Evolutionary conservation across 176 grass and related monocot genomes (phyloP).

Genomic region (Alloteropsis semialata): DNA sequence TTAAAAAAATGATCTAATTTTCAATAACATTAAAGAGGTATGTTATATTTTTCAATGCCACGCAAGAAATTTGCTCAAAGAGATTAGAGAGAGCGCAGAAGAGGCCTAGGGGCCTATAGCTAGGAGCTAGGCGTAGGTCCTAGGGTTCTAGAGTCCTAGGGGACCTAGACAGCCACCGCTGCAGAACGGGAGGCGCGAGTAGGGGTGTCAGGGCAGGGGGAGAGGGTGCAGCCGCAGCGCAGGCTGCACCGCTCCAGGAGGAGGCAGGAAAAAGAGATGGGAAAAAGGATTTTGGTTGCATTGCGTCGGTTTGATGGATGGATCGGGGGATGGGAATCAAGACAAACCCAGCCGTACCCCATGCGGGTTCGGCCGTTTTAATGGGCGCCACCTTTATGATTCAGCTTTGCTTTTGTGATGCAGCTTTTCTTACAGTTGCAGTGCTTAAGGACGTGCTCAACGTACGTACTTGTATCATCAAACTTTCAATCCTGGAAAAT

Average conservation of each 20-base stretch:
- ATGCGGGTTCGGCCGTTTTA: constrained; percentile 17
- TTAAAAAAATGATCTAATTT: too few relatives aligned
- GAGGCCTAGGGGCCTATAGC: neutral
- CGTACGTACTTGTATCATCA: neutral
- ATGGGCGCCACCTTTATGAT: neutral
- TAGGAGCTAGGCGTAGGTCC: neutral
- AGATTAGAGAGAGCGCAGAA: neutral
- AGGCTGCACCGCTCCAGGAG: constrained; percentile 26
- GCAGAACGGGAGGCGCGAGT: neutral
- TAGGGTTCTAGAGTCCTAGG: constrained; percentile 32
- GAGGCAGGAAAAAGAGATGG: constrained; percentile 27
- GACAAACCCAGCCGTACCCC: constrained; percentile 36
- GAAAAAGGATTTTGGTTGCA: neutral
- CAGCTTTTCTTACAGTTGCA: neutral
- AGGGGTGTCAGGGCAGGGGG: constrained; percentile 36
- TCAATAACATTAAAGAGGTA: too few relatives aligned
- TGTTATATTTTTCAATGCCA: too few relatives aligned
- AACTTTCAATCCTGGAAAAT: neutral
- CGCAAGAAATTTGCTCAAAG: too few relatives aligned
- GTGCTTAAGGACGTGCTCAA: neutral
- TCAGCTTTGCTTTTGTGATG: constrained; percentile 10
- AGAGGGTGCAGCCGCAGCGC: neutral
- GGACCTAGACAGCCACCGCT: constrained; percentile 44
- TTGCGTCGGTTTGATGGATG: neutral
- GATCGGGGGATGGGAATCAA: constrained; percentile 9